phyloP scores from a whole-genome alignment of 441 rosid genomes.

The Gossypium gossypioides region DNA sequence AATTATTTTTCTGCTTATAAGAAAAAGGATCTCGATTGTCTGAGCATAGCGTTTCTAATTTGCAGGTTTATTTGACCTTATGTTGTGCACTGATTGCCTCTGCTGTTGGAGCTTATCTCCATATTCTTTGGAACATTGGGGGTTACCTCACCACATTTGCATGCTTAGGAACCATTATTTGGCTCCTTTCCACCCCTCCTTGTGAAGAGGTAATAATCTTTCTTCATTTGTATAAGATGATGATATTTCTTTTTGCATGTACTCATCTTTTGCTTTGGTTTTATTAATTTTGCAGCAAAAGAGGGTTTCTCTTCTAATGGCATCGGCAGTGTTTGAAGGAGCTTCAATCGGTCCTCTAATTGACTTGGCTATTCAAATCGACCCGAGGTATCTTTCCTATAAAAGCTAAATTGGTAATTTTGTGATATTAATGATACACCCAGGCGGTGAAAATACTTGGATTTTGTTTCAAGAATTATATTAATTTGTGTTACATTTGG shows the following conservation, averaged over 20 bases:
- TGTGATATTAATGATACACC: neutral
- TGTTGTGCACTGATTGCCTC: conserved; percentile 66
- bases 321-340: conserved; percentile 53
- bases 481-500: neutral
- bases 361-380: conserved; percentile 47
- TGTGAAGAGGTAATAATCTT: conserved; percentile 34
- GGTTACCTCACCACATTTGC: conserved; percentile 58
- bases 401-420: neutral
- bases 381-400: conserved; percentile 37
- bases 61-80: conserved; percentile 62
- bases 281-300: conserved; percentile 34
- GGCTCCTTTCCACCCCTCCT: conserved; percentile 42
- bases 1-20: neutral
- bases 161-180: conserved; percentile 41
- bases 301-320: conserved; percentile 50
- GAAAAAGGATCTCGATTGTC: neutral
- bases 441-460: neutral
- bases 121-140: conserved; percentile 72
- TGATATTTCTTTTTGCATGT: neutral
- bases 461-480: neutral
- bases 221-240: neutral
- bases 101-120: conserved; percentile 62
- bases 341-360: conserved; percentile 69
- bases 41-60: neutral
- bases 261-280: neutral